Base-by-base conservation (phyloP, 192 early-diverging fungal species). In the Coemansia javaensis region DNA sequence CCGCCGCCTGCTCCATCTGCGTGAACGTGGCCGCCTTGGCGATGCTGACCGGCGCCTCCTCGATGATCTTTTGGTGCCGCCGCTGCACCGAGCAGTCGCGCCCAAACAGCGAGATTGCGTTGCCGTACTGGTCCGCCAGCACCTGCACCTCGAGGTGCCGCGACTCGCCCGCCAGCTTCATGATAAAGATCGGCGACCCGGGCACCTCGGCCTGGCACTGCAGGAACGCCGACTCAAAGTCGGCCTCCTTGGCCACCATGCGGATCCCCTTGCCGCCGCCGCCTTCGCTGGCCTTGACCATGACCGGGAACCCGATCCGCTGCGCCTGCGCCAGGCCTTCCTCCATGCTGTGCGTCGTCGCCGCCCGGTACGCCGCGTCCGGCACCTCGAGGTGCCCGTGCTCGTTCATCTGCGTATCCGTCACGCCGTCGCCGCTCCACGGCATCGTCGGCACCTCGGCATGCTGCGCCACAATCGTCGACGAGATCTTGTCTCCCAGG, bases 231-330 rank as follows among this genome's bases (percentile, higher is more conserved):
- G 81, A 79, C 5, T 72, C 62, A 74, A 98, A 98, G 39, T 80
- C 73, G 2, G 73, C 73, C 27, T 80, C 74, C 51, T 80, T 75
- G 21, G 90, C 79, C 12, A 97, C 94, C 71, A 92, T 90, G 53
- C 95, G 89, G 65, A 98, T 98, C 57, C 95, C 95, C 77, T 98
- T 98, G 44, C 95, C 95, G 59, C 95, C 95, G 54, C 95, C 95
- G 59, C 95, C 95, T 77, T 98, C 95, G 7, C 91, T 94, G 28
- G 95, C 95, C 78, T 98, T 98, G 67, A 97, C 89, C 95, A 98
- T 98, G 65, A 98, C 82, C 9, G 95, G 95, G 71, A 87, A 98
- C 5, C 95, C 95, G 36, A 98, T 95, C 44, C 84, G 78, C 40
- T 82, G 80, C 8, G 95, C 93, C 51, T 89, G 85, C 38, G 63